Percentiles rank a stretch among this genome's conserved stretches.
Conservation (phyloP, 495 filamentous ascomycete species). For the Pyronema omphalodes region DNA sequence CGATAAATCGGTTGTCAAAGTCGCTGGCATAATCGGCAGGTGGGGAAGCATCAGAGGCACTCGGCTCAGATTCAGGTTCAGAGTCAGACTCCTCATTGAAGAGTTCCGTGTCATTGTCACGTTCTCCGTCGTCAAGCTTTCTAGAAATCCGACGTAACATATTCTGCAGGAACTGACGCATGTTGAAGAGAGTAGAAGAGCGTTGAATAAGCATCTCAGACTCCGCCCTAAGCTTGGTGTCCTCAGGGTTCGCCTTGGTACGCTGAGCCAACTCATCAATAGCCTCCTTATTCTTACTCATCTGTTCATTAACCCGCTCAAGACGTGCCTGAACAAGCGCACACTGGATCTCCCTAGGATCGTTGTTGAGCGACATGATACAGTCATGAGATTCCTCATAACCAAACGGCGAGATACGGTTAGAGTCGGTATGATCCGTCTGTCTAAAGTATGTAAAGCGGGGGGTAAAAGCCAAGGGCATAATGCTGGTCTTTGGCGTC, state of each 20-base stretch:
- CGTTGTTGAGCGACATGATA: constrained; percentile 84
- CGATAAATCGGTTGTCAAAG: constrained; percentile 95
- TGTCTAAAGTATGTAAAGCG: constrained; percentile 94
- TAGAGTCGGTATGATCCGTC: constrained; percentile 67
- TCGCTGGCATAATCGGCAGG: constrained; percentile 54
- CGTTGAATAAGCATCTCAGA: constrained; percentile 54
- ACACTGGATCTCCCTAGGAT: constrained; percentile 76
- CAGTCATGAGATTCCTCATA: constrained; percentile 84
- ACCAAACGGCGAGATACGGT: constrained; percentile 58
- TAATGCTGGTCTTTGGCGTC: constrained; percentile 80
- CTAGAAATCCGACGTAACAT: constrained; percentile 51
- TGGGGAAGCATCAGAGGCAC: constrained; percentile 18
- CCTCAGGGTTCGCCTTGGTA: constrained; percentile 23
- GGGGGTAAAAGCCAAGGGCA: constrained; percentile 79
- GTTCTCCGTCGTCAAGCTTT: constrained; percentile 32
- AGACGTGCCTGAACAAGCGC: constrained; percentile 68
- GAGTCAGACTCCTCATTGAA: constrained; percentile 31
- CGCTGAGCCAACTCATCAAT: constrained; percentile 15
- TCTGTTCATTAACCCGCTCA: constrained; percentile 56
- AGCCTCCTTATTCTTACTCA: constrained; percentile 42
- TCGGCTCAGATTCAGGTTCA: constrained; percentile 30
- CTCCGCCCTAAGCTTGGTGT: constrained; percentile 27
- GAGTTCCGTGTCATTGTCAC: constrained; percentile 19
- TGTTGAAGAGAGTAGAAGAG: constrained; percentile 46
- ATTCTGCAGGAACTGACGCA: constrained; percentile 55